Conservation (phyloP, 1,284 basidiomycete genomes). For the Calocybe gambosa region DNA sequence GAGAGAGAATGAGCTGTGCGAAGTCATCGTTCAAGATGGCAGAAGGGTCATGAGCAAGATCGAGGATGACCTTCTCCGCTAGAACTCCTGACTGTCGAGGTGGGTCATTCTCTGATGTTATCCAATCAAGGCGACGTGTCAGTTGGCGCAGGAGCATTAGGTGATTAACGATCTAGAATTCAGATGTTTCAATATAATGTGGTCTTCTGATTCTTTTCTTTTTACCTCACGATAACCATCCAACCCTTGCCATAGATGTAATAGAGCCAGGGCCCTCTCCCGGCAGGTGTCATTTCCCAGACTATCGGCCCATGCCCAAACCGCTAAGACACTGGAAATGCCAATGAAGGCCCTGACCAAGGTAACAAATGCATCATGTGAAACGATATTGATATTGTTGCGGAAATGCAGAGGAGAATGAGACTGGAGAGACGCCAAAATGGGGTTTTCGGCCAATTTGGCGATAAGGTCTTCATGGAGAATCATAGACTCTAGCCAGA, state of each 20-base stretch:
- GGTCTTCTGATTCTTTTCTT: slow-evolving; percentile 5
- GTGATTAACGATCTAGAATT: slow-evolving; percentile 58
- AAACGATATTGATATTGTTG: slow-evolving; percentile 22
- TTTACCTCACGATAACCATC: slow-evolving; percentile 60
- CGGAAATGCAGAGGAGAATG: slow-evolving; percentile 32
- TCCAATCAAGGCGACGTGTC: slow-evolving; percentile 56
- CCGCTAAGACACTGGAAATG: slow-evolving; percentile 59
- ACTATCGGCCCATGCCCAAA: slow-evolving; percentile 76
- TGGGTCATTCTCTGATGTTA: slow-evolving; percentile 48
- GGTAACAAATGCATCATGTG: slow-evolving; percentile 54
- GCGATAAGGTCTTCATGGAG: slow-evolving; percentile 44
- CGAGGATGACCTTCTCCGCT: slow-evolving; percentile 59
- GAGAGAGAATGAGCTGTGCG: slow-evolving; percentile 45
- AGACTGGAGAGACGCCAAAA: slow-evolving; percentile 27
- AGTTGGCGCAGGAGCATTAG: slow-evolving; percentile 58
- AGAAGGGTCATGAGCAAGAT: slow-evolving; percentile 55
- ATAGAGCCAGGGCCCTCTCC: slow-evolving; percentile 53
- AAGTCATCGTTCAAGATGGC: slow-evolving; percentile 54
- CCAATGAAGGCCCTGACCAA: slow-evolving; percentile 64
- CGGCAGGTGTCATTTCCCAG: slow-evolving; percentile 58
- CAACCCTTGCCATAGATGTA: slow-evolving; percentile 64
- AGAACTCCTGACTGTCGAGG: slow-evolving; percentile 57
- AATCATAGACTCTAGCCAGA: slow-evolving; percentile 64
- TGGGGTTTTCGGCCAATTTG: slow-evolving; percentile 39
- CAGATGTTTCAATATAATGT: neutral